phyloP scores from a whole-genome alignment of 441 rosid species.

The Melastoma candidum region DNA sequence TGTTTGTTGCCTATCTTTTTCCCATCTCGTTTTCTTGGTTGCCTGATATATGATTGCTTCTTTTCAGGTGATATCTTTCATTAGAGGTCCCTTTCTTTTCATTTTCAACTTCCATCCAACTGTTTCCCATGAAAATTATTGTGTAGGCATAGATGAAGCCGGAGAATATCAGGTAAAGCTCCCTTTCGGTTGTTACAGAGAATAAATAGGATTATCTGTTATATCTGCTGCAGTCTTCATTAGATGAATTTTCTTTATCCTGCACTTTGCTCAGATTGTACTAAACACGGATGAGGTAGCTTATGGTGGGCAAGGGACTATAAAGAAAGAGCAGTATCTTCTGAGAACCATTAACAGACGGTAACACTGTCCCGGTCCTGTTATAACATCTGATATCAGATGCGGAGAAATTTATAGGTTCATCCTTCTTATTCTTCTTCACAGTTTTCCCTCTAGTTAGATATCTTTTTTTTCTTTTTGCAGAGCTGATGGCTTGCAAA shows the following conservation, averaged over 20 bases:
- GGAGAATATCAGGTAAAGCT: constrained; percentile 80
- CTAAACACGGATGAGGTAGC: constrained; percentile 69
- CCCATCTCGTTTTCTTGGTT: background rate
- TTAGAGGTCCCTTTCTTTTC: constrained; percentile 82
- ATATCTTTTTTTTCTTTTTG: constrained; percentile 14
- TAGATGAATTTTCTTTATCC: constrained; percentile 7
- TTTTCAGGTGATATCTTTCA: constrained; percentile 68
- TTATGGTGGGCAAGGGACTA: constrained; percentile 68
- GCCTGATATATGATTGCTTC: constrained; percentile 8
- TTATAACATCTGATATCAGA: background rate
- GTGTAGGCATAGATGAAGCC: constrained; percentile 85
- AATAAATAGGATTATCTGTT: background rate
- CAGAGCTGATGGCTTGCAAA: constrained; percentile 74
- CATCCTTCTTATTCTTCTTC: background rate
- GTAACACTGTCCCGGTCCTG: constrained; percentile 20
- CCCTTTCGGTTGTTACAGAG: background rate
- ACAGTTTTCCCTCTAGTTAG: constrained; percentile 4
- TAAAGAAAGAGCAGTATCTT: constrained; percentile 45
- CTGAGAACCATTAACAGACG: constrained; percentile 64
- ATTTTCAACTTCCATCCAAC: constrained; percentile 90
- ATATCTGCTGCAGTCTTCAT: background rate
- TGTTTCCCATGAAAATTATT: constrained; percentile 45
- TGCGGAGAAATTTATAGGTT: background rate
- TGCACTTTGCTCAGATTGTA: constrained; percentile 42
- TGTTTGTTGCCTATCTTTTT: background rate